These are phyloP conservation scores for Maudiozyma barnettii DNA, from an alignment of 805 yeast genomes.

Conservation along the genomic window DNA sequence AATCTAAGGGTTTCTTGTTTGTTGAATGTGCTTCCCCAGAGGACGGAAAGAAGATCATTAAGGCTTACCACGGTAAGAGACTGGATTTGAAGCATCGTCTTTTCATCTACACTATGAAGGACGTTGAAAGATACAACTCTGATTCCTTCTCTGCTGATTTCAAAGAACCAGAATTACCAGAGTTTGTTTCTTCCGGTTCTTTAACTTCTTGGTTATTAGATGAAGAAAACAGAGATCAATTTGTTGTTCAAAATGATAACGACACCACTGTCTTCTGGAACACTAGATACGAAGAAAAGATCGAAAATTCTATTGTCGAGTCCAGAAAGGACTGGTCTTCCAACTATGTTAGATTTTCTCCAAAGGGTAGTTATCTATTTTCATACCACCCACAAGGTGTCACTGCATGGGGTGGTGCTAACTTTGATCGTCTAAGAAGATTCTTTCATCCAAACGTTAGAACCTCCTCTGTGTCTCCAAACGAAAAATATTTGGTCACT, in stretches of 20 bases:
- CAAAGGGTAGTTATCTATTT: slow-evolving; percentile 80
- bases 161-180: slow-evolving; percentile 62
- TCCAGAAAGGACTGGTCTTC: slow-evolving; percentile 82
- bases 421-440: slow-evolving; percentile 62
- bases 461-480: slow-evolving; percentile 84
- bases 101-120: slow-evolving; percentile 71
- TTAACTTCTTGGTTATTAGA: slow-evolving; percentile 89
- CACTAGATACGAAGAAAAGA: slow-evolving; percentile 45
- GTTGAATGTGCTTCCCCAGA: slow-evolving; percentile 65
- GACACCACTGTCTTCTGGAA: slow-evolving; percentile 83
- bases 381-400: slow-evolving; percentile 92
- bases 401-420: slow-evolving; percentile 90
- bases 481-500: slow-evolving; percentile 82
- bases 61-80: slow-evolving; percentile 75
- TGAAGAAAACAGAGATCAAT: slow-evolving; percentile 82
- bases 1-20: slow-evolving; percentile 78
- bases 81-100: slow-evolving; percentile 89
- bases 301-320: slow-evolving; percentile 66
- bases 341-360: slow-evolving; percentile 81
- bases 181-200: slow-evolving; percentile 68
- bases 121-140: slow-evolving; percentile 68
- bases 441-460: slow-evolving; percentile 85
- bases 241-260: slow-evolving; percentile 68
- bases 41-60: slow-evolving; percentile 70
- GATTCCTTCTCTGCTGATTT: slow-evolving; percentile 51